A percentile compares a stretch with the other conserved stretches of the same genome.
These are phyloP conservation scores for Plantago major DNA, from an alignment of 257 asterid species.

Conservation along the genomic window DNA sequence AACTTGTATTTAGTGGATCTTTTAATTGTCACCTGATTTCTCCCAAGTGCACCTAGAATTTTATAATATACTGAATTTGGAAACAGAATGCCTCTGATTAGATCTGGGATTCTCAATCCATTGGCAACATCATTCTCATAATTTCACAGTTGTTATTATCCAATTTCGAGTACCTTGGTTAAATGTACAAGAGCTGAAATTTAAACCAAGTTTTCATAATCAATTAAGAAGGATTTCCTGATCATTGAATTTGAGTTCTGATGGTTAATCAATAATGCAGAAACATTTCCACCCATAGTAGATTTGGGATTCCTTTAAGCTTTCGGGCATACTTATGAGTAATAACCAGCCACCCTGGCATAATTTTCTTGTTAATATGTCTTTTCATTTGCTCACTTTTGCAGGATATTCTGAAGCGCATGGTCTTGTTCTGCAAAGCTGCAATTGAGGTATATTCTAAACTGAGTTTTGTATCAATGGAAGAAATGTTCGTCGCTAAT, in stretches of 20 bases:
- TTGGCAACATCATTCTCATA: neutral
- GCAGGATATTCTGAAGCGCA: constrained; percentile 95
- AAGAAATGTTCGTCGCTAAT: no score
- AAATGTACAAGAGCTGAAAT: neutral
- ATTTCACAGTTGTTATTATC: neutral
- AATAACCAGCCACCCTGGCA: neutral
- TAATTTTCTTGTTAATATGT: neutral
- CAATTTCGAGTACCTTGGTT: neutral
- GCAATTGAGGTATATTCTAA: constrained; percentile 73
- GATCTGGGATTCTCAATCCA: neutral
- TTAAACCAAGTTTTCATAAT: constrained; percentile 1
- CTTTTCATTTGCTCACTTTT: constrained; percentile 22
- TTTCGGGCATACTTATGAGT: neutral
- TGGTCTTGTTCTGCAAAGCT: constrained; percentile 91
- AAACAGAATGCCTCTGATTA: neutral
- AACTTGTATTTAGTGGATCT: no score
- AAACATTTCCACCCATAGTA: neutral
- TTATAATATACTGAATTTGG: no score
- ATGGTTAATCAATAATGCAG: constrained; percentile 3
- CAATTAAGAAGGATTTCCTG: neutral
- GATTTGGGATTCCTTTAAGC: neutral
- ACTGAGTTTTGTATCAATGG: neutral
- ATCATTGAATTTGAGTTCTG: neutral
- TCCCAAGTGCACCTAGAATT: no score
- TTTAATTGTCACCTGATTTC: no score